These are phyloP conservation scores for Fragaria nilgerrensis DNA, from an alignment of 306 rosid genomes.

Conservation along the genomic window DNA sequence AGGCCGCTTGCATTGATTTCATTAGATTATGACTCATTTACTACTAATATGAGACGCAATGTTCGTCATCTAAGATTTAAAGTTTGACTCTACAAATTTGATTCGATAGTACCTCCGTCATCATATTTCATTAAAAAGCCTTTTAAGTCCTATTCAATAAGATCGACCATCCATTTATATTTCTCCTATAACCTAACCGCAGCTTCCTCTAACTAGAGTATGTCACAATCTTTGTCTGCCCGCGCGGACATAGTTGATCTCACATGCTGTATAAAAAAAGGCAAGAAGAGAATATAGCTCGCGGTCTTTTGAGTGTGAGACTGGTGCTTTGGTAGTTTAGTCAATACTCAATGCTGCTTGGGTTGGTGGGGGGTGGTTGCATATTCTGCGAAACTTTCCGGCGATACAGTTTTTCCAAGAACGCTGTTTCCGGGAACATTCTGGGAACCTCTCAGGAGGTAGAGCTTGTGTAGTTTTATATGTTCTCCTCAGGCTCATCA, in stretches of 20 bases:
- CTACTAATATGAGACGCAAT: accelerated
- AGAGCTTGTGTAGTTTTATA: background rate
- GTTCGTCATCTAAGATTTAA: background rate
- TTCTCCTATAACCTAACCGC: background rate
- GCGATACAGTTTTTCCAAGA: constrained; percentile 6
- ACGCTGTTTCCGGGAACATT: constrained; percentile 39
- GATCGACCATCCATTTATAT: background rate
- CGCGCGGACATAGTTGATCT: background rate
- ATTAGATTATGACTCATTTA: background rate
- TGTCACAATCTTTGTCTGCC: constrained; percentile 23
- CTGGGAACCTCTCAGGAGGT: constrained; percentile 9
- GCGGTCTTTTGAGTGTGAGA: background rate
- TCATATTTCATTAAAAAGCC: background rate
- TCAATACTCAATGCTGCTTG: constrained; percentile 1
- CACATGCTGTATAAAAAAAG: background rate
- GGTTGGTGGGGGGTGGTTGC: background rate
- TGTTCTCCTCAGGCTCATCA: background rate
- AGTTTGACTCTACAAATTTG: background rate
- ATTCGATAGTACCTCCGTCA: background rate
- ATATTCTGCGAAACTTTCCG: constrained; percentile 22
- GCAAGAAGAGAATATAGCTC: background rate
- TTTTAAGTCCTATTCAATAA: background rate
- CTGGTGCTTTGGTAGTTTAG: background rate
- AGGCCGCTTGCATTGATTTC: too few species aligned
- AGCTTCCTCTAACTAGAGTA: constrained; percentile 4